phyloP scores from a whole-genome alignment of 176 grass and related monocot species.

The Cocos nucifera region DNA sequence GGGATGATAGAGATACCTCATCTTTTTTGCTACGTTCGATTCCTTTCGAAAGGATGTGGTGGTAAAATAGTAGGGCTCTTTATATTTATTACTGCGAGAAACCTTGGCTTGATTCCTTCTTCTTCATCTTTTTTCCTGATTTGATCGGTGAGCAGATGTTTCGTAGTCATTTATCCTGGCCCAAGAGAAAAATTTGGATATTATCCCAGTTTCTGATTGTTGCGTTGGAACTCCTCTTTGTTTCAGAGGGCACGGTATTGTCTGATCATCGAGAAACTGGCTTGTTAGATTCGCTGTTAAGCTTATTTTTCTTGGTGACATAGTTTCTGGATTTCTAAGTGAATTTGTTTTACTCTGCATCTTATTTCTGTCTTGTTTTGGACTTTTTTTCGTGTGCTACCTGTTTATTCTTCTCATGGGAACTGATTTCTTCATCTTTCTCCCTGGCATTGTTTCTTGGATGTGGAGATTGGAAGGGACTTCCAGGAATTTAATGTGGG shows the following conservation, averaged over 20 bases:
- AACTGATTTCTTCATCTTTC: conserved; percentile 10
- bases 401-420: conserved; percentile 6
- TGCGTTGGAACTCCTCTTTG: too few species aligned
- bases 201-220: too few species aligned
- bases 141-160: not conserved
- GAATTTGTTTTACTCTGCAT: not conserved
- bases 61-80: conserved; percentile 13
- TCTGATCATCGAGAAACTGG: too few species aligned
- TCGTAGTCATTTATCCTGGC: not conserved
- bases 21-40: conserved; percentile 32
- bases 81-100: conserved; percentile 3
- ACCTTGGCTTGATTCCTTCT: conserved; percentile 4
- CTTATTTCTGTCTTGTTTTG: not conserved
- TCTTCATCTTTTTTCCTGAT: conserved; percentile 6
- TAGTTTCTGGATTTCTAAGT: not conserved
- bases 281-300: too few species aligned
- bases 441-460: conserved; percentile 3
- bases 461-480: conserved; percentile 47
- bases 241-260: too few species aligned
- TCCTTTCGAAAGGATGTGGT: conserved; percentile 29
- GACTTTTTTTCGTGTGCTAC: conserved; percentile 12
- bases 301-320: too few species aligned
- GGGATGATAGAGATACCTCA: conserved; percentile 32
- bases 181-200: too few species aligned
- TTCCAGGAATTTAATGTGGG: conserved; percentile 22